phyloP scores from a whole-genome alignment of 1,284 basidiomycete genomes.

The Sporisorium sorghi region DNA sequence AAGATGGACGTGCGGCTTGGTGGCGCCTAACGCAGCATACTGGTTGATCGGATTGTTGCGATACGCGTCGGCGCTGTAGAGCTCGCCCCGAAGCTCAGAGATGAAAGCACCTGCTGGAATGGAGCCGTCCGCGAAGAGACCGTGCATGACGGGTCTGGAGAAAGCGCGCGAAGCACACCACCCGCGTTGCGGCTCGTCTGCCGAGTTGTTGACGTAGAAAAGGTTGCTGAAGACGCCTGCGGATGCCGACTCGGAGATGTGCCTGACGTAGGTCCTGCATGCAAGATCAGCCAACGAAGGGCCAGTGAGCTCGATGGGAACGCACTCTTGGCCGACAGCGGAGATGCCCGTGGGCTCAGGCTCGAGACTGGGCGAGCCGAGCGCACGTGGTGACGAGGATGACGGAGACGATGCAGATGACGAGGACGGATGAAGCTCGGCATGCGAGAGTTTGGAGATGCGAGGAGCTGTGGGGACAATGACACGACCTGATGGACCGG shows the following conservation, averaged over 20 bases:
- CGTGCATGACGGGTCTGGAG: conserved; percentile 70
- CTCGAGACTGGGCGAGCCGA: conserved; percentile 21
- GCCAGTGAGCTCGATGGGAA: conserved; percentile 56
- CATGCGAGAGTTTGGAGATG: conserved; percentile 12
- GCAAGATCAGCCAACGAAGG: conserved; percentile 42
- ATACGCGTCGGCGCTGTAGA: conserved; percentile 68
- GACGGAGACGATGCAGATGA: conserved; percentile 33
- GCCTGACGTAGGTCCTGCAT: conserved; percentile 55
- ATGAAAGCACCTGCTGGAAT: conserved; percentile 70
- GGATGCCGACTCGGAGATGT: conserved; percentile 65
- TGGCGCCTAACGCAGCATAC: conserved; percentile 72
- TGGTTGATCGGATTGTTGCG: conserved; percentile 73
- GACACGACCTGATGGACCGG: conserved; percentile 23
- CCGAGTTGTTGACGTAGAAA: conserved; percentile 43
- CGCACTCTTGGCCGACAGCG: conserved; percentile 58
- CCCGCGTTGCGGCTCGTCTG: conserved; percentile 57
- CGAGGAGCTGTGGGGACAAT: conserved; percentile 30
- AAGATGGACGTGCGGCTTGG: conserved; percentile 80
- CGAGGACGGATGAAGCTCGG: conserved; percentile 19
- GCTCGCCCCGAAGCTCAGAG: conserved; percentile 67
- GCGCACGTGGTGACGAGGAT: conserved; percentile 21
- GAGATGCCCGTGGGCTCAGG: conserved; percentile 35
- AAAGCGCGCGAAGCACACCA: conserved; percentile 71
- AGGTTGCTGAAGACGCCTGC: conserved; percentile 63
- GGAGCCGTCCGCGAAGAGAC: conserved; percentile 69